Evolutionary conservation across 2,329 filamentous ascomycete genomes (phyloP).

Genomic region (Pseudophaeomoniella oleicola): DNA sequence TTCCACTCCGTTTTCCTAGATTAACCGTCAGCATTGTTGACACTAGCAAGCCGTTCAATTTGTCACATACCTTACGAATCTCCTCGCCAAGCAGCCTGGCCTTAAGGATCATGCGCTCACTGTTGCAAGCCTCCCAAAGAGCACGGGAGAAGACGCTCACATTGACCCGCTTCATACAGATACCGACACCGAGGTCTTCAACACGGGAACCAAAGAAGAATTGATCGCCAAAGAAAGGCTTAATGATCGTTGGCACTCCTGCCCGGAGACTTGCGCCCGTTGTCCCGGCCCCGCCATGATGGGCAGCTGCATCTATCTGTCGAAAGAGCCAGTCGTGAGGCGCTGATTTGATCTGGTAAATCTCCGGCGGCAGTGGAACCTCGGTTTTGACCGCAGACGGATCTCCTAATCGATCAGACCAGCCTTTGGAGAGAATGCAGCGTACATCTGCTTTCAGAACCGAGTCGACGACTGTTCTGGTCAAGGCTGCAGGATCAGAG

Average conservation of each 20-base stretch:
- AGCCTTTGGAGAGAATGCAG: conserved; percentile 90
- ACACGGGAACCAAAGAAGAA: conserved; percentile 88
- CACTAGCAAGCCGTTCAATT: conserved; percentile 2
- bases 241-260: conserved; percentile 84
- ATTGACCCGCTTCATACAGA: conserved; percentile 79
- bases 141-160: conserved; percentile 73
- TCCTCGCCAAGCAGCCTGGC: conserved; percentile 68
- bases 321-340: conserved; percentile 95
- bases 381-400: conserved; percentile 45
- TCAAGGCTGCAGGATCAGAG: conserved; percentile 74
- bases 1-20: conserved; percentile 75
- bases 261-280: conserved; percentile 86
- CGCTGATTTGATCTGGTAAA: conserved; percentile 75
- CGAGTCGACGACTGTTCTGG: conserved; percentile 81
- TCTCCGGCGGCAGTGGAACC: conserved; percentile 60
- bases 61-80: conserved; percentile 58
- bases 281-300: conserved; percentile 89
- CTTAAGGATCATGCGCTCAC: conserved; percentile 80
- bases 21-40: conserved; percentile 15
- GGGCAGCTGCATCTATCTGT: conserved; percentile 85
- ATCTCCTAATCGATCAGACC: conserved; percentile 69
- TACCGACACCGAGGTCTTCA: conserved; percentile 84
- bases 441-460: conserved; percentile 83
- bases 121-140: conserved; percentile 81
- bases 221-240: conserved; percentile 95